Percentiles rank a stretch among this genome's conserved stretches.
Evolutionary conservation across 495 filamentous ascomycete genomes (phyloP).

Genomic region (Achaetomiella virescens): DNA sequence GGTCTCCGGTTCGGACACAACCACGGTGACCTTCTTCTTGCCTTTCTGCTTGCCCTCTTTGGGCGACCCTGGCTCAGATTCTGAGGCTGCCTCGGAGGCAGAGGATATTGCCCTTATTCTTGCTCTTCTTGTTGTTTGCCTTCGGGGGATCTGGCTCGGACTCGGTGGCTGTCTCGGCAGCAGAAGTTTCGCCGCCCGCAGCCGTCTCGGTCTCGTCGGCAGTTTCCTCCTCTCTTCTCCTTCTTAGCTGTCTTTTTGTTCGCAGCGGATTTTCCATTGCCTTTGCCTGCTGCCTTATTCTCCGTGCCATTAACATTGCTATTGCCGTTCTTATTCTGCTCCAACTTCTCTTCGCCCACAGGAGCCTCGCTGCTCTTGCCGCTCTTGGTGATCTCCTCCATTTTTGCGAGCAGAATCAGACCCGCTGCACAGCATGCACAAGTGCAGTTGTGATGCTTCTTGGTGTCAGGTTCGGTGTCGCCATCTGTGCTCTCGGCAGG

Average conservation of each 20-base stretch:
- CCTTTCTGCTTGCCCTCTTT: slow-evolving; percentile 10
- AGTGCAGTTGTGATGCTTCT: not conserved
- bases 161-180: slow-evolving; percentile 3
- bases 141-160: slow-evolving; percentile 7
- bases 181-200: not conserved
- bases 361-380: slow-evolving; percentile 1
- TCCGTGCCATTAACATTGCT: slow-evolving; percentile 4
- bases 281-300: not conserved
- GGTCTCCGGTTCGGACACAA: not conserved
- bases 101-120: slow-evolving; percentile 7
- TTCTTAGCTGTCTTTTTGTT: not conserved
- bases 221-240: not conserved
- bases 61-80: not conserved
- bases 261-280: not conserved
- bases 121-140: slow-evolving; percentile 6
- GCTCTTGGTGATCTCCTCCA: slow-evolving; percentile 3
- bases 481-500: not conserved
- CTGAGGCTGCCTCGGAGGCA: not conserved
- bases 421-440: slow-evolving; percentile 8
- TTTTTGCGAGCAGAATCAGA: slow-evolving; percentile 3
- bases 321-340: not conserved
- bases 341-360: not conserved
- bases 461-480: not conserved
- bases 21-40: slow-evolving; percentile 1
- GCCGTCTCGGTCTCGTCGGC: not conserved